Evolutionary conservation across 2,329 filamentous ascomycete genomes (phyloP), one percentile per base, ranked within the genome.

Genomic region (Grosmannia huntii): DNA sequence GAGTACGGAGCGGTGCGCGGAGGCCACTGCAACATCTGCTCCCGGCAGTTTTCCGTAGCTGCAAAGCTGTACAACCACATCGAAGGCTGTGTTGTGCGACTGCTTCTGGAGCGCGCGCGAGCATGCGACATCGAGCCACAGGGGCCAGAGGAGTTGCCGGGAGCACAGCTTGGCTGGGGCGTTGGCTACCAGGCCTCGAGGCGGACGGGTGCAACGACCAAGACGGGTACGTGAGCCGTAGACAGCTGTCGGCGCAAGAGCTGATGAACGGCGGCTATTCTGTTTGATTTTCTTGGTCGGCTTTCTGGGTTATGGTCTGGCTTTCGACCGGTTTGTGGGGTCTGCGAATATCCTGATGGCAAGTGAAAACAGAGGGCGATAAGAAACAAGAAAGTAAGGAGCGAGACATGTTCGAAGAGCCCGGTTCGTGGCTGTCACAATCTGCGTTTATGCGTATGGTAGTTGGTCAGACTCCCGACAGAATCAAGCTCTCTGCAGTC

Each of bases 1-100:
- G 54, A 57, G 14, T 56, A 59, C 19, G 27, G 53, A 3, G 12
- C 38, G 9, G n/a, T 59, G 49, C 25, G 31, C 12, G 41, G 33
- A 5, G 58, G 58, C 9, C 55, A 59, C 28, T 59, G 58, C 44
- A 54, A 50, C 44, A 33, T 59, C 38, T 59, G 58, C 31, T 12
- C 19, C 10, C 21, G 23, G 28, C 27, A 56, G 5, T 59, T 59
- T 9, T 16, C 21, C 19, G 16, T 23, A 4, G 38, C 58, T 5
- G n/a, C 54, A 19, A 55, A 59, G 14, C 41, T 59, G 50, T 59
- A 59, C 41, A 59, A 59, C 41, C 58, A 59, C 25, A 41, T 59
- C 23, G 58, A 59, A 25, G 49, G 54, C 16, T 59, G 58, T 25
- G 58, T 56, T 5, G 54, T 59, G 31, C 58, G 50, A 41, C 21